Base-by-base conservation (phyloP, 2,329 filamentous ascomycete species). In the Aspergillus proliferans region DNA sequence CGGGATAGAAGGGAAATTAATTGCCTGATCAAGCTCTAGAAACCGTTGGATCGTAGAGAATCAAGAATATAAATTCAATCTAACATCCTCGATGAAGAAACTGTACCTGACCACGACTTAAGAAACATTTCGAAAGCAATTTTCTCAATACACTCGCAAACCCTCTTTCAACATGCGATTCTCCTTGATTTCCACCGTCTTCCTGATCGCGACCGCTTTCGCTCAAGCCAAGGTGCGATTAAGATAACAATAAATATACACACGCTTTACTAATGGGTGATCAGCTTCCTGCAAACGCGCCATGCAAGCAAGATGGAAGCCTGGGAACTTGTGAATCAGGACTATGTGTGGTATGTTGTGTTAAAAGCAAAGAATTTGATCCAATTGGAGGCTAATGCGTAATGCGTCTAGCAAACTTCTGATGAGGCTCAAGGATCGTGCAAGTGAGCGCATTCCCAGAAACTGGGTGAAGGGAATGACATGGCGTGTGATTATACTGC, bases 301-400 rank as follows among this genome's bases (percentile, higher is more conserved):
- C 22, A 33, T 47, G 46, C 22, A 42, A 47, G 38, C n/a, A 43
- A 43, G 39, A 47, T 28, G 36, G 39, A 19, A 47, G 46, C 15
- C 30, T 47, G 22, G 46, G 46, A 26, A 24, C 15, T 15, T 47
- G 46, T 24, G 36, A 41, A 24, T 47, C 46, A 18, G 41, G 41
- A 38, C 22, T 47, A 15, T 47, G 46, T 22, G 46, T 47, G 38
- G 46, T 47, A 47, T 47, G 39, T 47, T 10, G n/a, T 15, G 24
- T 36, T 38, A 18, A 38, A 30, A 38, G n/a, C n/a, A 38, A 19
- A 38, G 4, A n/a, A 38, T 19, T 15, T 38, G 4, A 10, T 6
- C n/a, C 3, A 38, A 18, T 18, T 38, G n/a, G 5, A 18, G 18
- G 10, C 34, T 38, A 18, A 38, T 18, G 18, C 18, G 18, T 38